Conservation (phyloP, 805 yeast genomes). For the Starmerella davenportii region DNA sequence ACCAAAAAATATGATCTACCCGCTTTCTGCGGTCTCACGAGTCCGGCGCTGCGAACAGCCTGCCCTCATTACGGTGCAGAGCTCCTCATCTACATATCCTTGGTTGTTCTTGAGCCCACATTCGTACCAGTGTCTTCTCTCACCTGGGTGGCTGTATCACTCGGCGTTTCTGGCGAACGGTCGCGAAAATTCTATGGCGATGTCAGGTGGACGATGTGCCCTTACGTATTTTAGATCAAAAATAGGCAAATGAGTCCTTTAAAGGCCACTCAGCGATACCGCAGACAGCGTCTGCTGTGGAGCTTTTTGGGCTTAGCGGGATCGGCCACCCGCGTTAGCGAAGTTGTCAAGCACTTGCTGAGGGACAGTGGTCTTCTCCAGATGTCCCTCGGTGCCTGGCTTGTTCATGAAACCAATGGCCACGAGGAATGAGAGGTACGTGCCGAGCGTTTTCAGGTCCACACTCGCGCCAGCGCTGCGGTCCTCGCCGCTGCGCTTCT, state of each 20-base stretch:
- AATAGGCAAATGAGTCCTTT: too few relatives aligned
- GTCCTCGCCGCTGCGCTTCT: slow-evolving; percentile 47
- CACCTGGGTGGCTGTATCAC: slow-evolving; percentile 26
- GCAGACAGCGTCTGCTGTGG: too few relatives aligned
- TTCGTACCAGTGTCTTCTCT: slow-evolving; percentile 12
- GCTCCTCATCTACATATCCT: slow-evolving; percentile 29
- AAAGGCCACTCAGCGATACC: too few relatives aligned
- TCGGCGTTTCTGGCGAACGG: slow-evolving; percentile 34
- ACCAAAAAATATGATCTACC: slow-evolving; percentile 41
- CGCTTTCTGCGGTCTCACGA: slow-evolving; percentile 24
- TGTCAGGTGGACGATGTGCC: slow-evolving; percentile 5
- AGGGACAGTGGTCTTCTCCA: slow-evolving; percentile 28
- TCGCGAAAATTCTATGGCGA: slow-evolving; percentile 28
- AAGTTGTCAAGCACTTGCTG: slow-evolving; percentile 24
- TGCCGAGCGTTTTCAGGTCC: slow-evolving; percentile 44
- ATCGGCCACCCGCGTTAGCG: slow-evolving; percentile 26
- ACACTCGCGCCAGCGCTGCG: slow-evolving; percentile 58
- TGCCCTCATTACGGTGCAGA: slow-evolving; percentile 55
- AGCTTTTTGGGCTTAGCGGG: slow-evolving; percentile 1
- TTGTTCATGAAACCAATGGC: slow-evolving; percentile 62
- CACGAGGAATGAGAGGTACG: slow-evolving; percentile 63
- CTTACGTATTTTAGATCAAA: too few relatives aligned
- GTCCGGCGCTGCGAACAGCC: slow-evolving; percentile 19
- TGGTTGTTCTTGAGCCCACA: slow-evolving; percentile 9
- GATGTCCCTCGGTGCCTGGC: slow-evolving; percentile 32